Conservation (phyloP, 2,329 filamentous ascomycete genomes). For the Aspergillus pseudoviridinutans region DNA sequence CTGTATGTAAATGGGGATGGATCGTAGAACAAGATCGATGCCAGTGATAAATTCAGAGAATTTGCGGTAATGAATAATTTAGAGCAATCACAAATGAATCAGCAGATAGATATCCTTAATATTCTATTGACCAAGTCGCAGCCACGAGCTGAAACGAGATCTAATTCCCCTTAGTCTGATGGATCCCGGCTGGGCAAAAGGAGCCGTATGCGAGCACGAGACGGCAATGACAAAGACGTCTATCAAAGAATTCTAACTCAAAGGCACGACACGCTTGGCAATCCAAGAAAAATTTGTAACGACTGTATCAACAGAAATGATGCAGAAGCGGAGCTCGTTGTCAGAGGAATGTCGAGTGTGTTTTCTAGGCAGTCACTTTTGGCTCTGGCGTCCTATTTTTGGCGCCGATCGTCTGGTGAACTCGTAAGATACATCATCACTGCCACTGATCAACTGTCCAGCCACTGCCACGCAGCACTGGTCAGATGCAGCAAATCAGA, state of each 20-base stretch:
- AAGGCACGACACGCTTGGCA: neutral
- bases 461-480: neutral
- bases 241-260: neutral
- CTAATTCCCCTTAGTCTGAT: neutral
- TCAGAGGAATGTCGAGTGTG: neutral
- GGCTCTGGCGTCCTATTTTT: slow-evolving; percentile 11
- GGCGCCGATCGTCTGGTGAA: slow-evolving; percentile 9
- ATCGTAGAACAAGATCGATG: neutral
- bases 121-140: neutral
- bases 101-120: neutral
- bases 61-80: neutral
- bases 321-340: slow-evolving; percentile 2
- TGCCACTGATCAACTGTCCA: neutral
- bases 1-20: neutral
- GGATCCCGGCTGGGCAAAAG: neutral
- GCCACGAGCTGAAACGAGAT: neutral
- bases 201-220: neutral
- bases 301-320: neutral
- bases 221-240: neutral
- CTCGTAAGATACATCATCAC: neutral
- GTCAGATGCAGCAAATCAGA: neutral
- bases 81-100: neutral
- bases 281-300: neutral
- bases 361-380: slow-evolving; percentile 14
- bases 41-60: neutral